Conservation (phyloP, 805 yeast genomes). For the Candida alai region DNA sequence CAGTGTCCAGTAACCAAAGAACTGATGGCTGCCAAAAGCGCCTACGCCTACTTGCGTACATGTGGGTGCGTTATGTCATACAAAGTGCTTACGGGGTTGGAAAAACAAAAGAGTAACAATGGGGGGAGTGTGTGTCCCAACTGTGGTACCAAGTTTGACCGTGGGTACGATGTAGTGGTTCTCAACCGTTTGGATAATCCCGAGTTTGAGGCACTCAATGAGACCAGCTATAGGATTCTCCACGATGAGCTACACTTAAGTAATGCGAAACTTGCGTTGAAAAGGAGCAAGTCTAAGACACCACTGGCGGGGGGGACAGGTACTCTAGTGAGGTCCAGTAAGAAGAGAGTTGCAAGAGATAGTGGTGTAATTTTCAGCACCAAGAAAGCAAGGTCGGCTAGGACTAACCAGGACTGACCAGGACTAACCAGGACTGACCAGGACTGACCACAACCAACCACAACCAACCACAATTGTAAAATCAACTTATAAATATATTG, state of each 20-base stretch:
- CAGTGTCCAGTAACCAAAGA: constrained; percentile 32
- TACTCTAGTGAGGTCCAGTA: too few relatives aligned
- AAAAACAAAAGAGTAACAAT: constrained; percentile 8
- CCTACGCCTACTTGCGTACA: constrained; percentile 27
- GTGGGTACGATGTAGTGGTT: constrained; percentile 28
- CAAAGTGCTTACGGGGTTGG: constrained; percentile 19
- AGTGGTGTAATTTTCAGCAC: background rate
- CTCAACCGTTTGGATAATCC: constrained; percentile 21
- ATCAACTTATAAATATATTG: too few relatives aligned
- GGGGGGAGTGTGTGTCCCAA: constrained; percentile 26
- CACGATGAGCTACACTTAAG: constrained; percentile 14
- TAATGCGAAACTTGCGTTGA: constrained; percentile 23
- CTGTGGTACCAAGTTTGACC: constrained; percentile 22
- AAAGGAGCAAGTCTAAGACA: too few relatives aligned
- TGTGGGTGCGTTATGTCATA: constrained; percentile 39
- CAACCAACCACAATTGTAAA: too few relatives aligned
- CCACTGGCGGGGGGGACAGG: too few relatives aligned
- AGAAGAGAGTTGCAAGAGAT: constrained; percentile 1
- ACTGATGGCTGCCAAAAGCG: constrained; percentile 11
- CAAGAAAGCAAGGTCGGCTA: too few relatives aligned
- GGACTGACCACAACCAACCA: too few relatives aligned
- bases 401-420: too few relatives aligned
- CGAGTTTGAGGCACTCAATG: constrained; percentile 11
- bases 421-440: too few relatives aligned
- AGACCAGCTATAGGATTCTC: constrained; percentile 11